Evolutionary conservation across 352 stramenopile genomes (phyloP), one percentile per base, ranked within the genome.

Genomic region (Peronospora destructor): DNA sequence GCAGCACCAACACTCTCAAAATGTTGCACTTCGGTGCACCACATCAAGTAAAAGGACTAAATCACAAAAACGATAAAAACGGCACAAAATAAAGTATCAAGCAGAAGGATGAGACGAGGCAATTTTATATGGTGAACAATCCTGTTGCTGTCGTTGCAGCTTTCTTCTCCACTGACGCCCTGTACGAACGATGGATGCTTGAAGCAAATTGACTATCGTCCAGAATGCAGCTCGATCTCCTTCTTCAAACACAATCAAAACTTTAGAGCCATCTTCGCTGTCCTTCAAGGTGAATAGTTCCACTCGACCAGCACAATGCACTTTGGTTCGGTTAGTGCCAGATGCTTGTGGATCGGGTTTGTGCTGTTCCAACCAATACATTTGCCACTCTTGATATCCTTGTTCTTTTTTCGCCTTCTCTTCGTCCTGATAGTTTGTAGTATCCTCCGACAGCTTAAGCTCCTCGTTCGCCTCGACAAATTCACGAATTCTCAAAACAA

Each of bases 91-190:
- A 26, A 26, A 26, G 23, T 26, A 26, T 26, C n/a, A n/a, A n/a
- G n/a, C n/a, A n/a, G n/a, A n/a, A n/a, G n/a, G 3, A 26, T 26
- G 23, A 32, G 28, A 32, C 28, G 28, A 32, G 5, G 28, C 10
- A 32, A 36, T 1, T n/a, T 16, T 36, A 12, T 8, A 36, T 36
- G 12, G 6, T 1, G 32, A 32, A 11, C 32, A 25, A 16, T 42
- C 17, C 4, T 57, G 48, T 34, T 59, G 8, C 19, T 48, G 47
- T 49, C 43, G 53, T 33, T 68, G 49, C 10, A 42, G 51, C 55
- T 76, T 81, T 43, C 80, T 59, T 56, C 83, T 60, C 80, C 80
- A 94, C 25, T 74, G 64, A 2, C 83, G 71, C 21, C 76, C 71
- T 2, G 70, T 84, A 1, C 72, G 74, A 28, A 91, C 21, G 1